Evolutionary conservation across 768 basidiomycete genomes (phyloP), one percentile per base, ranked within the genome.

Genomic region (Naematelia aurantialba): DNA sequence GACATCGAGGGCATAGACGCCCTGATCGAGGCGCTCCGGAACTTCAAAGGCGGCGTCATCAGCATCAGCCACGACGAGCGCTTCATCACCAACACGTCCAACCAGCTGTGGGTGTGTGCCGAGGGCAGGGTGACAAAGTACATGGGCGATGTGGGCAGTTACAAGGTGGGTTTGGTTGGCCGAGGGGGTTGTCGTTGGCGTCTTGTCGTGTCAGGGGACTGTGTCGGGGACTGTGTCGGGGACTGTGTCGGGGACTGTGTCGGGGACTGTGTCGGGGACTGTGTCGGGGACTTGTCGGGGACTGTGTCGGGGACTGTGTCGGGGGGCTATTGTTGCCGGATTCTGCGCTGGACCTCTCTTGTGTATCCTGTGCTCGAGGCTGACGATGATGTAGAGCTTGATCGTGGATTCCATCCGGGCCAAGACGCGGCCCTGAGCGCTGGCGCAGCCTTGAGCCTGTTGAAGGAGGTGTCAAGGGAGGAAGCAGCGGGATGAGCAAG

Each of bases 1-100:
- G 92, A 94, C 87, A 91, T 93, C n/a, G 73, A 89, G 85, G 94
- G 94, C 83, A 82, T 97, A 53, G 96, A 99, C 72, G 96, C 92
- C 0, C 80, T 98, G 53, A 96, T 97, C 87, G 76, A 82, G 3
- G 96, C 90, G 4, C 63, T 82, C 39, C 76, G 76, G 55, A 58
- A 79, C 11, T 93, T 88, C 89, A 91, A 90, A 66, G 91, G 91
- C 8, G 91, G 91, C 27, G 89, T 93, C 5, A 92, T 94, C 62
- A 58, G 52, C 12, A 67, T 66, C 53, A 65, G 66, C 62, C 93
- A 96, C 83, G 93, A 97, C 81, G 91, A 94, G 73, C 81, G 90
- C 52, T 97, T 94, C 76, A 94, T 93, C 68, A 93, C 90, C 14
- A 86, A 85, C 14, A 91, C 92, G 19, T 87, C 89, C 3, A 85